Evolutionary conservation across 306 rosid genomes (phyloP).

Genomic region (Corylus heterophylla): DNA sequence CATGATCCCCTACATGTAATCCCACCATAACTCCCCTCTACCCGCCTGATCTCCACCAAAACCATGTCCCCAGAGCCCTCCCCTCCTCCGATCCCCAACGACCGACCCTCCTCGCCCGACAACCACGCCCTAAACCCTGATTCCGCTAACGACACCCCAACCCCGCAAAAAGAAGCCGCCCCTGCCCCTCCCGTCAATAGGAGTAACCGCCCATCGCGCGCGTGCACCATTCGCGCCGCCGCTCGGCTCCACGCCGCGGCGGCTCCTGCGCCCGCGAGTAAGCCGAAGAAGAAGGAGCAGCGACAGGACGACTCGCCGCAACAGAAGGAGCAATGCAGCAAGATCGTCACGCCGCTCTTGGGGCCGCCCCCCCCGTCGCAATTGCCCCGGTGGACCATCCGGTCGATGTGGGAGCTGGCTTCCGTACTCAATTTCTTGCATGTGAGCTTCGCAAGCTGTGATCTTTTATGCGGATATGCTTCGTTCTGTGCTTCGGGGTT

Average conservation of each 20-base stretch:
- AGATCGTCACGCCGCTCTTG: conserved; percentile 78
- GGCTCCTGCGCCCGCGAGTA: conserved; percentile 50
- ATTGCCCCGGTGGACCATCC: conserved; percentile 82
- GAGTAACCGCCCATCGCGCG: conserved; percentile 91
- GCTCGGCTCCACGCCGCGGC: conserved; percentile 53
- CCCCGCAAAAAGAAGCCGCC: conserved; percentile 45
- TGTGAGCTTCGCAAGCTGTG: conserved; percentile 60
- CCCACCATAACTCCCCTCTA: conserved; percentile 50
- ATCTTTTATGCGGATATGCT: conserved; percentile 30
- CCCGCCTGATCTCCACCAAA: conserved; percentile 51
- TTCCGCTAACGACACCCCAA: conserved; percentile 26
- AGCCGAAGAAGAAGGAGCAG: conserved; percentile 43
- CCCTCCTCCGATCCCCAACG: conserved; percentile 54
- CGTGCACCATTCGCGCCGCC: conserved; percentile 89
- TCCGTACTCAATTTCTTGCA: conserved; percentile 88
- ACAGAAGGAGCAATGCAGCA: conserved; percentile 64
- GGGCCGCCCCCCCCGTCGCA: conserved; percentile 76
- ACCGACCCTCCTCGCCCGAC: conserved; percentile 59
- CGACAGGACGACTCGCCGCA: conserved; percentile 38
- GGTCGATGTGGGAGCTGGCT: conserved; percentile 98
- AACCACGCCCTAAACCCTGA: conserved; percentile 36
- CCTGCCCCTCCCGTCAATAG: conserved; percentile 41
- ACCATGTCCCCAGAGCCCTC: conserved; percentile 70
- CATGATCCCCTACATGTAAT: conserved; percentile 58
- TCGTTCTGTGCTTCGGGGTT: conserved; percentile 33